Base-by-base conservation (phyloP, 1,284 basidiomycete genomes). In the Irpex sp. region DNA sequence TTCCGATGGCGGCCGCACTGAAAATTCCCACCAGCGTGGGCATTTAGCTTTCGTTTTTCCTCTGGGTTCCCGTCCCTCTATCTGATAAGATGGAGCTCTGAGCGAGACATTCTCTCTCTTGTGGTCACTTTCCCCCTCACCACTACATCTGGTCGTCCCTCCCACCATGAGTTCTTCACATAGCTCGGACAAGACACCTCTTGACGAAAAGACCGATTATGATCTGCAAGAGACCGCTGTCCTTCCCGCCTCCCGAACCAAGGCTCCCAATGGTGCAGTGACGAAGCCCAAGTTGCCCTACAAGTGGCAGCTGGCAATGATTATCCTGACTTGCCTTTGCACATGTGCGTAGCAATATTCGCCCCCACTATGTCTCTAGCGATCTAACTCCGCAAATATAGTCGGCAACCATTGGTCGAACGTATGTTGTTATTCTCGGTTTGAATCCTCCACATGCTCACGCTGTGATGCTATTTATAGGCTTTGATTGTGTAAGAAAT, bases 351-450 rank as follows among this genome's bases (percentile, higher is more conserved):
- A 17, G 17, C 49, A 11, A 48, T 13, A 37, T 36, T 60, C 15
- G 37, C 9, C 48, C 21, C 15, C 4, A 47, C 40, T 36, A 4
- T 51, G 15, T 13, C 11, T n/a, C 15, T 47, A 34, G 44, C 51
- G 26, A 67, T 36, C 31, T 51, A 51, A 51, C 49, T 36, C 40
- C 31, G 17, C 49, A 38, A 15, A 8, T 55, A 6, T 58, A 81
- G 79, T 81, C 61, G 79, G 79, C 2, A 80, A 80, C 67, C 79
- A 81, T 65, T 81, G 79, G 79, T 80, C 79, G 8, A 80, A 79
- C 66, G 79, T 80, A 65, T 61, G 74, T 36, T 51, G 31, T 38
- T 40, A 19, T 17, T 19, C 19, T 9, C 2, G 7, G 13, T 51
- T n/a, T 36, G 5, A 9, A 13, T n/a, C 44, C 11, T 21, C 1